A percentile compares a stretch with the other conserved stretches of the same genome.
phyloP scores from a whole-genome alignment of 2,329 filamentous ascomycete genomes.

The Penicillium concentricum region DNA sequence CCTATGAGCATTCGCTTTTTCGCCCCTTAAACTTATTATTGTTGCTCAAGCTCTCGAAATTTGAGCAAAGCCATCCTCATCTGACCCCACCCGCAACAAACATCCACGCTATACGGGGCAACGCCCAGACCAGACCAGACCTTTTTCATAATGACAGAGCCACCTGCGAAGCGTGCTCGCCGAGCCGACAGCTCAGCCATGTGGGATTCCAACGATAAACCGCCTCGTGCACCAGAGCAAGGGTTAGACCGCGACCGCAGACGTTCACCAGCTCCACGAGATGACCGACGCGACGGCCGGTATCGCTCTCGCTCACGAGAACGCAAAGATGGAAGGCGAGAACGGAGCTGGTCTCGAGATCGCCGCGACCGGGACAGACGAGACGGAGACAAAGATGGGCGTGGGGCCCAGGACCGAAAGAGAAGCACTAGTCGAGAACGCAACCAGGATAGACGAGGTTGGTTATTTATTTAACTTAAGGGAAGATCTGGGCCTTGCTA shows the following conservation, averaged over 20 bases:
- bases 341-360: slow-evolving; percentile 47
- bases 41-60: background rate
- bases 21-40: background rate
- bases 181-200: slow-evolving; percentile 60
- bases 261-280: slow-evolving; percentile 36
- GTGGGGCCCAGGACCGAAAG: slow-evolving; percentile 41
- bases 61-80: background rate
- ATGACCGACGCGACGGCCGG: slow-evolving; percentile 41
- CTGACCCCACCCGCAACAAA: background rate
- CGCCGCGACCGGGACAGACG: slow-evolving; percentile 38
- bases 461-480: background rate
- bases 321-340: slow-evolving; percentile 40
- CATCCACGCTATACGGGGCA: slow-evolving; percentile 10
- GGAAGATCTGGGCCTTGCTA: background rate
- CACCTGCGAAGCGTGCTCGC: slow-evolving; percentile 52
- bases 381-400: slow-evolving; percentile 37
- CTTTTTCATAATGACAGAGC: slow-evolving; percentile 50
- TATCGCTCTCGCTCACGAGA: slow-evolving; percentile 43
- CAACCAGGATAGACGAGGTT: slow-evolving; percentile 43
- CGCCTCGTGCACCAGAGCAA: slow-evolving; percentile 27
- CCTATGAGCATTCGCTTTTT: background rate
- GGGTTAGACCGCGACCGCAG: slow-evolving; percentile 39
- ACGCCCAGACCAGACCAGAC: slow-evolving; percentile 9
- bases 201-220: slow-evolving; percentile 54
- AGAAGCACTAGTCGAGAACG: slow-evolving; percentile 41